Conservation (phyloP, 176 grass and related monocot genomes). For the Cocos nucifera region DNA sequence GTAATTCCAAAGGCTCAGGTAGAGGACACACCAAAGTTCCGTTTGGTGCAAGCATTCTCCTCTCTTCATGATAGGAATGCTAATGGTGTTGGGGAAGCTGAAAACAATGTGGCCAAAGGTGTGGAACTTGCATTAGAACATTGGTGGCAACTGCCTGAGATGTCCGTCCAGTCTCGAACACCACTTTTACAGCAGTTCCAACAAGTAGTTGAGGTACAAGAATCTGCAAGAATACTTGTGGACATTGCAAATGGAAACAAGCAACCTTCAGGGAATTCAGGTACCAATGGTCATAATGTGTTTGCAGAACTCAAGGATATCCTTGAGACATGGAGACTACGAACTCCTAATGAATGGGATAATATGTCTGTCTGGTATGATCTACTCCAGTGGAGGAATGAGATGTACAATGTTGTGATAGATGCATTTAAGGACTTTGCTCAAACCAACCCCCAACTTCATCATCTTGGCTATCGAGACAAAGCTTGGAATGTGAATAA, state of each 20-base stretch:
- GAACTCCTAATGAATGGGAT: constrained; percentile 99
- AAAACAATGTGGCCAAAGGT: constrained; percentile 75
- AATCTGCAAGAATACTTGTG: constrained; percentile 83
- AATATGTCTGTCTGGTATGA: constrained; percentile 96
- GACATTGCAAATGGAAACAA: constrained; percentile 97
- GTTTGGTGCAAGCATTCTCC: constrained; percentile 80
- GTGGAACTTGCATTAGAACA: constrained; percentile 94
- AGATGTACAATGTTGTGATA: constrained; percentile 99
- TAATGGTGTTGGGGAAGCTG: constrained; percentile 75
- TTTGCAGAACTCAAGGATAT: constrained; percentile 98
- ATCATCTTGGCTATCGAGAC: constrained; percentile 97
- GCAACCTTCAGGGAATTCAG: constrained; percentile 71
- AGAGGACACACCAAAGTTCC: constrained; percentile 77
- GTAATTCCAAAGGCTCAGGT: constrained; percentile 89
- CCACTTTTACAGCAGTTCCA: constrained; percentile 95
- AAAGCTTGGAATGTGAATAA: constrained; percentile 99
- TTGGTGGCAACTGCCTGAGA: constrained; percentile 99
- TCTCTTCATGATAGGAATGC: constrained; percentile 77
- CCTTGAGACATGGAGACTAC: constrained; percentile 91
- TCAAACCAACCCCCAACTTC: constrained; percentile 92
- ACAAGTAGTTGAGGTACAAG: constrained; percentile 96
- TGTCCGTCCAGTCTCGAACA: constrained; percentile 78
- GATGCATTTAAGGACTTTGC: constrained; percentile 90
- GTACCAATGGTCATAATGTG: constrained; percentile 56
- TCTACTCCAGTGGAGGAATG: constrained; percentile 97